phyloP scores from a whole-genome alignment of 768 basidiomycete genomes.

The Cystobasidiopsis lactophilus region DNA sequence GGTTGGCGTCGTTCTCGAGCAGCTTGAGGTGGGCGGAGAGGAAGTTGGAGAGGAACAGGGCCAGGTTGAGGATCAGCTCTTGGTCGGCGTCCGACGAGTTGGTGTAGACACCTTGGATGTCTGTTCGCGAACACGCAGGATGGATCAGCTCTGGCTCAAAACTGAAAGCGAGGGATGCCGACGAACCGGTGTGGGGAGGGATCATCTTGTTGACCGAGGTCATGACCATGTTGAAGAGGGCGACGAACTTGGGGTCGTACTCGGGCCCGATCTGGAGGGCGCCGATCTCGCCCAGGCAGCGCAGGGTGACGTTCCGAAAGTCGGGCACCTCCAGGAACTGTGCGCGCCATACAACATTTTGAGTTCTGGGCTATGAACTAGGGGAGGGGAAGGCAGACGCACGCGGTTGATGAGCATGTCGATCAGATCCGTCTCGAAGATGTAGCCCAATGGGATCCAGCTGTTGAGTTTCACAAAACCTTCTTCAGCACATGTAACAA shows the following conservation, averaged over 20 bases:
- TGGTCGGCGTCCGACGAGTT: slow-evolving; percentile 79
- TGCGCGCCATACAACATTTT: neutral
- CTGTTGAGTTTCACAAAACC: slow-evolving; percentile 27
- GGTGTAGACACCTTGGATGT: slow-evolving; percentile 77
- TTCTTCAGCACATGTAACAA: neutral
- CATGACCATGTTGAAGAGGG: slow-evolving; percentile 95
- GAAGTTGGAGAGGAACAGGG: slow-evolving; percentile 94
- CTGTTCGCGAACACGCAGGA: slow-evolving; percentile 18
- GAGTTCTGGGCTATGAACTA: neutral
- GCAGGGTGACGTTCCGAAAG: slow-evolving; percentile 89
- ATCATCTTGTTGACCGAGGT: slow-evolving; percentile 72
- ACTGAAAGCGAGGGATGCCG: neutral
- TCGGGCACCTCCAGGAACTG: slow-evolving; percentile 93
- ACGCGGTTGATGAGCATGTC: slow-evolving; percentile 79
- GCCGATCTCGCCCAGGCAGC: slow-evolving; percentile 77
- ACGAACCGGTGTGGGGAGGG: slow-evolving; percentile 56
- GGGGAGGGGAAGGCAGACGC: slow-evolving; percentile 25
- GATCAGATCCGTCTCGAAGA: slow-evolving; percentile 94
- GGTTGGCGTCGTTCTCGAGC: slow-evolving; percentile 76
- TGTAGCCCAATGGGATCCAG: slow-evolving; percentile 97
- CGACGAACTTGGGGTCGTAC: slow-evolving; percentile 94
- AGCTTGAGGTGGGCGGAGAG: slow-evolving; percentile 74
- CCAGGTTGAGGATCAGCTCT: slow-evolving; percentile 87
- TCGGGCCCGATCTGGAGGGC: slow-evolving; percentile 82
- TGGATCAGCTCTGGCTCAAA: neutral